Conservation (phyloP, 192 early-diverging fungal species). For the Phycomyces nitens region DNA sequence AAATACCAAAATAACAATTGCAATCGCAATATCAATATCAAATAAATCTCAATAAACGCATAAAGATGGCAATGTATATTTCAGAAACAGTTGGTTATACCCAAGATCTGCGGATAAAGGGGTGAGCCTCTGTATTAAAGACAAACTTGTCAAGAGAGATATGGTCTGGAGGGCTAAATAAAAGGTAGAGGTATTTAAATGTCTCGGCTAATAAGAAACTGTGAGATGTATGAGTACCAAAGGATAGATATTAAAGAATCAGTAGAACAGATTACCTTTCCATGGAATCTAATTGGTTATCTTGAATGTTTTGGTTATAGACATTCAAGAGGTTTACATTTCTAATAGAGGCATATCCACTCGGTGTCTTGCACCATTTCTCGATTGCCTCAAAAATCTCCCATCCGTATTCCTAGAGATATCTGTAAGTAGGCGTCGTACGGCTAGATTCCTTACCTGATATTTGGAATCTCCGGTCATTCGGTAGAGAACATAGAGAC, state of each 20-base stretch:
- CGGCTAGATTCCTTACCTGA: constrained; percentile 33
- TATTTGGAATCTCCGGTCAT: constrained; percentile 65
- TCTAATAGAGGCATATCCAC: constrained; percentile 42
- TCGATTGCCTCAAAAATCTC: constrained; percentile 52
- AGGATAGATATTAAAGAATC: too few species aligned
- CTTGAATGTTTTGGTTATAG: neutral
- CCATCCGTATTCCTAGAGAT: constrained; percentile 60
- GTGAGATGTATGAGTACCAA: neutral
- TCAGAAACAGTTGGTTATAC: too few species aligned
- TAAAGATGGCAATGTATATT: too few species aligned
- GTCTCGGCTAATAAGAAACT: constrained; percentile 71
- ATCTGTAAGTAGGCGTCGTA: neutral
- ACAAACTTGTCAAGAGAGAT: constrained; percentile 58
- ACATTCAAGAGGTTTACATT: constrained; percentile 29
- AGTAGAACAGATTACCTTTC: constrained; percentile 18
- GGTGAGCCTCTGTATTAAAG: constrained; percentile 75
- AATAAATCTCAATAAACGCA: too few species aligned
- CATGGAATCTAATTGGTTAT: constrained; percentile 22
- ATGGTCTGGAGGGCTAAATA: constrained; percentile 51
- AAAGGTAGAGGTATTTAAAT: constrained; percentile 65
- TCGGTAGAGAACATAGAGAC: constrained; percentile 67
- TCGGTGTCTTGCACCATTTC: constrained; percentile 41
- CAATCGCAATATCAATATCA: too few species aligned
- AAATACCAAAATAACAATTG: neutral
- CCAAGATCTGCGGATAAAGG: constrained; percentile 48